Evolutionary conservation across 352 stramenopile genomes (phyloP).

Genomic region (Phytopythium ostracodes): DNA sequence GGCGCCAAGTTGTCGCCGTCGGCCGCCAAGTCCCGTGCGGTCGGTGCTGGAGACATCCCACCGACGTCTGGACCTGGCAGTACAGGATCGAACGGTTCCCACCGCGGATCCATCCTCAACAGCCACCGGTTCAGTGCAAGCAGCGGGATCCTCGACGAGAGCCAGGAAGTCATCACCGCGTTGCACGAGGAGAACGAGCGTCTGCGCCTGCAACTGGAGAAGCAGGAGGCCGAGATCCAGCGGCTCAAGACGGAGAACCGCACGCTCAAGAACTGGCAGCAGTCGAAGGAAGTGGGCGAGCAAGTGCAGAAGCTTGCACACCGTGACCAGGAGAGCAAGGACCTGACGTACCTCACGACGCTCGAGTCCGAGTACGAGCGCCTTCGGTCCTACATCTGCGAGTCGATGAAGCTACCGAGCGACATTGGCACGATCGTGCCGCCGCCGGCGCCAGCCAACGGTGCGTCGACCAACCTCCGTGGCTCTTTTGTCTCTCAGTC

Average conservation of each 20-base stretch:
- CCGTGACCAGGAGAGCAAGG: constrained; percentile 82
- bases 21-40: constrained; percentile 20
- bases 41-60: constrained; percentile 13
- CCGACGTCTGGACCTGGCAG: constrained; percentile 9
- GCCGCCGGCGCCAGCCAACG: constrained; percentile 2
- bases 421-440: constrained; percentile 59
- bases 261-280: constrained; percentile 79
- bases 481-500: constrained; percentile 29
- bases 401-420: constrained; percentile 63
- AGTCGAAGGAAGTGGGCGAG: constrained; percentile 84
- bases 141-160: constrained; percentile 81
- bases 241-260: constrained; percentile 75
- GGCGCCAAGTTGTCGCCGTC: constrained; percentile 42
- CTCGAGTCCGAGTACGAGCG: constrained; percentile 85
- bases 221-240: constrained; percentile 72
- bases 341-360: constrained; percentile 74
- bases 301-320: constrained; percentile 85
- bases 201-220: constrained; percentile 65
- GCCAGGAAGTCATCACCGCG: constrained; percentile 83
- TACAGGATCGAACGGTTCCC: constrained; percentile 20
- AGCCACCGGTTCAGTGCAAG: constrained; percentile 52
- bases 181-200: constrained; percentile 82
- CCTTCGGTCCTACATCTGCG: constrained; percentile 73
- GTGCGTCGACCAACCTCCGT: constrained; percentile 8
- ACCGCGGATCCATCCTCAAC: constrained; percentile 46